A percentile compares a stretch with the other conserved stretches of the same genome.
These are phyloP conservation scores for Colletotrichum costaricense DNA, from an alignment of 2,329 filamentous ascomycete species.

Conservation along the genomic window DNA sequence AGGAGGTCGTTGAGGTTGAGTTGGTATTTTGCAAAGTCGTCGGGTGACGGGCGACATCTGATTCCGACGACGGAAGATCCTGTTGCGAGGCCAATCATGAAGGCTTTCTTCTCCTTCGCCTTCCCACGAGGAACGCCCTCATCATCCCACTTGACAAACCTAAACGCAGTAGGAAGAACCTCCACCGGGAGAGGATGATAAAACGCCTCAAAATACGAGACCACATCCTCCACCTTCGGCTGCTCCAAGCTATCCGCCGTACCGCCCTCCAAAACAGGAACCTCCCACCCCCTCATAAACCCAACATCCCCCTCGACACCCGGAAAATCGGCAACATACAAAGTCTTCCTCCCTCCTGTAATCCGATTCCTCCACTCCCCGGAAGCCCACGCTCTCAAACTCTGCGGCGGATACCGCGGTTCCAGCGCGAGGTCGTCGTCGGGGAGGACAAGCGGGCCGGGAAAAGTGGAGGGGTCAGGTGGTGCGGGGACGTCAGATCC, in stretches of 20 bases:
- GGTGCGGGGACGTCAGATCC: no score
- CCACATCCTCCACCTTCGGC: slow-evolving; percentile 44
- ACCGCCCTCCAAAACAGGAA: slow-evolving; percentile 35
- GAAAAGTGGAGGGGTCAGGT: slow-evolving; percentile 55
- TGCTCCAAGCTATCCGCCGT: slow-evolving; percentile 13
- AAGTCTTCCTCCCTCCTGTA: slow-evolving; percentile 53
- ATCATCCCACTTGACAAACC: slow-evolving; percentile 62
- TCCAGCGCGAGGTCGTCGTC: slow-evolving; percentile 68
- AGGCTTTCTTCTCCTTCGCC: slow-evolving; percentile 16
- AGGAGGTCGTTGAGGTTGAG: slow-evolving; percentile 72
- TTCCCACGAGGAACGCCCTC: slow-evolving; percentile 36
- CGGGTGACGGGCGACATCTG: slow-evolving; percentile 59
- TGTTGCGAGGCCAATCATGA: slow-evolving; percentile 56
- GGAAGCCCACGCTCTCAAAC: slow-evolving; percentile 61
- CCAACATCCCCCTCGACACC: slow-evolving; percentile 44
- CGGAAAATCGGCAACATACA: slow-evolving; percentile 66
- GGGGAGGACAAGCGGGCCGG: slow-evolving; percentile 69
- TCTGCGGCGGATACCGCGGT: slow-evolving; percentile 62
- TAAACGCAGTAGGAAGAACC: slow-evolving; percentile 49
- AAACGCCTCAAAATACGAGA: slow-evolving; percentile 54
- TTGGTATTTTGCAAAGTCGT: slow-evolving; percentile 60
- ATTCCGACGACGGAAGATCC: slow-evolving; percentile 57
- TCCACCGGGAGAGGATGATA: slow-evolving; percentile 67
- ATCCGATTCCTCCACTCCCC: slow-evolving; percentile 60
- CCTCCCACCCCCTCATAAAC: slow-evolving; percentile 56